phyloP scores from a whole-genome alignment of 169 alveolate species.

The Eimeria praecox region DNA sequence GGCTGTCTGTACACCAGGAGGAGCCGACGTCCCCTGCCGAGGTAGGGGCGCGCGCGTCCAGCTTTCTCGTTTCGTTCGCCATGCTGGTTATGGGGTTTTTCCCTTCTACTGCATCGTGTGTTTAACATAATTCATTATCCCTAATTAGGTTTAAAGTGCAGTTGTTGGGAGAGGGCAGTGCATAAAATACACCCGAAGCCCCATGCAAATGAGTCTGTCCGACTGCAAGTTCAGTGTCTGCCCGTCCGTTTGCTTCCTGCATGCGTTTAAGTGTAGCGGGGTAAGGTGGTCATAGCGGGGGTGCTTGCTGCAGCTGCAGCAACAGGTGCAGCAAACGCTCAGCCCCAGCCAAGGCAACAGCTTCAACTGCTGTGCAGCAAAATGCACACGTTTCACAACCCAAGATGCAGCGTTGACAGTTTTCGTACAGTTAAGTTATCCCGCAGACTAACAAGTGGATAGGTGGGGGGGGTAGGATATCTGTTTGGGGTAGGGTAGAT shows the following conservation, averaged over 20 bases:
- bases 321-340: background rate
- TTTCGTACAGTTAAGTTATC: background rate
- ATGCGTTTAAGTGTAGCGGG: slow-evolving; percentile 10
- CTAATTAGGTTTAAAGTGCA: background rate
- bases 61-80: background rate
- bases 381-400: slow-evolving; percentile 1
- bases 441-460: no score
- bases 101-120: background rate
- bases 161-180: background rate
- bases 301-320: background rate
- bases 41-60: background rate
- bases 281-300: background rate
- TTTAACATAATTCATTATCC: background rate
- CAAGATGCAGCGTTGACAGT: background rate
- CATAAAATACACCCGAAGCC: background rate
- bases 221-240: background rate
- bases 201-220: slow-evolving; percentile 9
- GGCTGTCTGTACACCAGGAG: background rate
- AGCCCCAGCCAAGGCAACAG: slow-evolving; percentile 7
- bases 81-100: background rate
- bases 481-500: no score
- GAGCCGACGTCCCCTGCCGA: background rate
- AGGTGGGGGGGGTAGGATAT: no score
- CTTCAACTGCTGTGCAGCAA: background rate
- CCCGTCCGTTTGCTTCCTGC: background rate